Base-by-base conservation (phyloP, 2,329 filamentous ascomycete genomes). In the Chaetothyriales sp. region DNA sequence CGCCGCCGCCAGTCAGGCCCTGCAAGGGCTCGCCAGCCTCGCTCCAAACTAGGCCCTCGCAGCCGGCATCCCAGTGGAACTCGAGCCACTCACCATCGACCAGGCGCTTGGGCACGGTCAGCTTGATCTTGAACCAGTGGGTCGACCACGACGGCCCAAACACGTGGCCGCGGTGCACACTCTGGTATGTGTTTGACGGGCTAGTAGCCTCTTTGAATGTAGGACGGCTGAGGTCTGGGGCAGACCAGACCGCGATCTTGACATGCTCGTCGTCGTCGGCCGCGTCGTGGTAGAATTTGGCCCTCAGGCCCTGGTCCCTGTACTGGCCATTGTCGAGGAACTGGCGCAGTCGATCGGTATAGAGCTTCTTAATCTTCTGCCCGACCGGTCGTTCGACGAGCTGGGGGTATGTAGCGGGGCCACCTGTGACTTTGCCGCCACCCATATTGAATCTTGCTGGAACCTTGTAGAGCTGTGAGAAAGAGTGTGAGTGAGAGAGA, bases 71-170 rank as follows among this genome's bases (percentile, higher is more conserved):
- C 90, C 92, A 98, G 62, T 95, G 88, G 52, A 96, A 81, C 68
- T 96, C 89, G n/a, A 98, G 75, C 46, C 84, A 81, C 59, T 89
- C 80, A 61, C 92, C 86, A 56, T 87, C 70, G 22, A 68, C 70
- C 61, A 95, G 77, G 10, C 86, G 71, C 50, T 78, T 64, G 6
- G 92, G 90, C 12, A 96, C 76, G 3, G 78, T 86, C 55, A 98
- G 70, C 51, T 82, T 72, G 51, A 95, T 78, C 60, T 81, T 86
- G 76, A 98, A 94, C 92, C 92, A 98, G 67, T 96, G 92, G 7
- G 92, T 98, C 1, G 88, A 84, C 92, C 92, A 98, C 36, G 88
- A 92, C 1, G 92, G 92, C 0, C 92, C 92, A 60, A 96, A 96
- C 5, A 74, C 79, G 52, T 83, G 76, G 53, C 90, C 89, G 50